Conservation (phyloP, 2,329 filamentous ascomycete genomes). For the Apiospora marii region DNA sequence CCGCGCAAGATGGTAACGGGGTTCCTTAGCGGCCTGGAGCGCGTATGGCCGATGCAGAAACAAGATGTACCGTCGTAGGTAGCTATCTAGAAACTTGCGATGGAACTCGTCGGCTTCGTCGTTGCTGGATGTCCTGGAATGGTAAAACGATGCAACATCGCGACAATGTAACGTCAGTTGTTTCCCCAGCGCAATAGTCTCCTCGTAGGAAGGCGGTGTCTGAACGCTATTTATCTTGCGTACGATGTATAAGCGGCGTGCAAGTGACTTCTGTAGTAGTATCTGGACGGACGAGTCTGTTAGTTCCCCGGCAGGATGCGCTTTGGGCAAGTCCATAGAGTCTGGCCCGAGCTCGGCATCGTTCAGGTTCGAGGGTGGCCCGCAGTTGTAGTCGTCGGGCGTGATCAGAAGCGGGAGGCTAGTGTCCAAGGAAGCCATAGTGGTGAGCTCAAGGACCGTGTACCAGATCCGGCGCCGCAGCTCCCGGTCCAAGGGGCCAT, state of each 20-base stretch:
- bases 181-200: conserved; percentile 30
- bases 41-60: conserved; percentile 37
- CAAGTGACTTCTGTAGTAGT: conserved; percentile 34
- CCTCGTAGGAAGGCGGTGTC: conserved; percentile 29
- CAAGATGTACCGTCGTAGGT: conserved; percentile 36
- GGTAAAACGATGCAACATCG: conserved; percentile 34
- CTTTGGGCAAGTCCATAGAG: neutral
- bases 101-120: conserved; percentile 30
- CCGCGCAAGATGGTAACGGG: conserved; percentile 36
- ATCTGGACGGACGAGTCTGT: conserved; percentile 36
- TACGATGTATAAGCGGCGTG: conserved; percentile 33
- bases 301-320: neutral
- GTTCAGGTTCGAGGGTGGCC: conserved; percentile 33
- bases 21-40: conserved; percentile 32
- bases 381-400: conserved; percentile 30
- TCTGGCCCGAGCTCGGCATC: conserved; percentile 31
- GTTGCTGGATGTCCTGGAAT: neutral
- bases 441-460: conserved; percentile 38
- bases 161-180: conserved; percentile 33
- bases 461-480: conserved; percentile 40
- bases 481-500: conserved; percentile 37
- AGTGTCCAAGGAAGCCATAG: conserved; percentile 36
- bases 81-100: conserved; percentile 37
- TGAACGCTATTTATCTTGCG: conserved; percentile 33
- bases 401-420: conserved; percentile 33